A percentile compares a stretch with the other conserved stretches of the same genome.
Evolutionary conservation across 345 rosid species (phyloP).

Genomic region (Garcia nutans): DNA sequence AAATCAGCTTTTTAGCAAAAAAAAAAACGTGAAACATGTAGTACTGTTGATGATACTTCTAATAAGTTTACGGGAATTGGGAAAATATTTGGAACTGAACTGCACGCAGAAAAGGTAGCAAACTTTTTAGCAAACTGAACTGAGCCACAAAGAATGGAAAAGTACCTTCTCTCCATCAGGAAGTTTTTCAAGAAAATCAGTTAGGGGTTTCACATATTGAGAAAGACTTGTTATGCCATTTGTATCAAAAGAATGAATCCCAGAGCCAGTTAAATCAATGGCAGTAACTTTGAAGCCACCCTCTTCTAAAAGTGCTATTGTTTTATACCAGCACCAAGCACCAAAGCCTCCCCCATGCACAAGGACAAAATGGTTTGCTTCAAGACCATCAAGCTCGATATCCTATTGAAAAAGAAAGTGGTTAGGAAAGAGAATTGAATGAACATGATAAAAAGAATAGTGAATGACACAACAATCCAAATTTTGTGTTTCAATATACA

Average conservation of each 20-base stretch:
- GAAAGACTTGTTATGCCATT: slow-evolving; percentile 66
- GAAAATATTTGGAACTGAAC: background rate
- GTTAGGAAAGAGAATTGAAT: slow-evolving; percentile 12
- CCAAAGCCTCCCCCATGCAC: slow-evolving; percentile 99
- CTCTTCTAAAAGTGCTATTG: slow-evolving; percentile 89
- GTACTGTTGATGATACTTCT: background rate
- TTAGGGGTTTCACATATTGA: slow-evolving; percentile 83
- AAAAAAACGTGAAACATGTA: too few relatives aligned
- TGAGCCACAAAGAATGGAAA: slow-evolving; percentile 9
- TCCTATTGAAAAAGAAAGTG: slow-evolving; percentile 44
- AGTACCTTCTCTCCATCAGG: slow-evolving; percentile 70
- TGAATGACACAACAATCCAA: background rate
- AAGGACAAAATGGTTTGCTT: slow-evolving; percentile 78
- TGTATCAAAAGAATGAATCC: slow-evolving; percentile 69
- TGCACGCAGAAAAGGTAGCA: slow-evolving; percentile 16
- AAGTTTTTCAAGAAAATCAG: slow-evolving; percentile 72
- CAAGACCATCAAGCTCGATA: slow-evolving; percentile 66
- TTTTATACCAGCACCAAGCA: slow-evolving; percentile 99
- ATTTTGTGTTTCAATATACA: background rate
- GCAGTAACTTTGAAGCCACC: slow-evolving; percentile 87
- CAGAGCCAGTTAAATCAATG: slow-evolving; percentile 87
- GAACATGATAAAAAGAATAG: background rate
- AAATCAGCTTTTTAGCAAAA: background rate
- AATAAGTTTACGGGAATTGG: background rate
- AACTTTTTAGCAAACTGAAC: too few relatives aligned